Conservation (phyloP, 2,329 filamentous ascomycete species). For the Pseudomassariella vexata region DNA sequence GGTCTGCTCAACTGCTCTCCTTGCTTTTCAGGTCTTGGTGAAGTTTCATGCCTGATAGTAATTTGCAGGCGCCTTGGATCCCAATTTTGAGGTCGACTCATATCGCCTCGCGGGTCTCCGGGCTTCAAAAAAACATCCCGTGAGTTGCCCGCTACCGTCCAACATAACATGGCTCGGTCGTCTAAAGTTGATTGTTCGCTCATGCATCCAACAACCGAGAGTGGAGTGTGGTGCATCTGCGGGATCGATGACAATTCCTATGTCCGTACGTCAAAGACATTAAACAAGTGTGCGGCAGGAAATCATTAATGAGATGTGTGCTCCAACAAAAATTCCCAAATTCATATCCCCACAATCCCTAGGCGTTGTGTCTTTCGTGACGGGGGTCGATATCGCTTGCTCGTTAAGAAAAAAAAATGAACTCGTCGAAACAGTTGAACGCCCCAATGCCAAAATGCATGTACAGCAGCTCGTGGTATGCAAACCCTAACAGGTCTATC, state of each 20-base stretch:
- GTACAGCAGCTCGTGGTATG: too few species aligned
- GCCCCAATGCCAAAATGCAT: conserved; percentile 5
- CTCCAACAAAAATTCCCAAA: too few species aligned
- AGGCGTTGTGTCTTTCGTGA: too few species aligned
- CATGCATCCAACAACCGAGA: background rate
- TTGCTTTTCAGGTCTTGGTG: background rate
- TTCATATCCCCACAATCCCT: too few species aligned
- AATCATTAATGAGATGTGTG: too few species aligned
- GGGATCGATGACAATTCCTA: too few species aligned
- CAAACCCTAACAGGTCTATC: conserved; percentile 10
- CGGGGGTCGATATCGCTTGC: too few species aligned
- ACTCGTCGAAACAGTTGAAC: conserved; percentile 2
- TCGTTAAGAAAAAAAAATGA: too few species aligned
- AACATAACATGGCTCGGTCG: conserved; percentile 3
- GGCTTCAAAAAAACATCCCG: conserved; percentile 11
- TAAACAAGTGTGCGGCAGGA: too few species aligned
- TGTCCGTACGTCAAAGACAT: too few species aligned
- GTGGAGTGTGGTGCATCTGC: too few species aligned
- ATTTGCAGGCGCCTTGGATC: background rate
- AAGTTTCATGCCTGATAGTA: background rate
- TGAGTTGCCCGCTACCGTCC: conserved; percentile 4
- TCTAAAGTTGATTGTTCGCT: too few species aligned
- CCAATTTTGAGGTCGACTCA: conserved; percentile 1
- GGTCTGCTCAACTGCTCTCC: background rate
- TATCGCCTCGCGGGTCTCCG: conserved; percentile 6